Evolutionary conservation across 208 protist species (phyloP), one percentile per base, ranked within the genome.

Genomic region (Crithidia brevicula): DNA sequence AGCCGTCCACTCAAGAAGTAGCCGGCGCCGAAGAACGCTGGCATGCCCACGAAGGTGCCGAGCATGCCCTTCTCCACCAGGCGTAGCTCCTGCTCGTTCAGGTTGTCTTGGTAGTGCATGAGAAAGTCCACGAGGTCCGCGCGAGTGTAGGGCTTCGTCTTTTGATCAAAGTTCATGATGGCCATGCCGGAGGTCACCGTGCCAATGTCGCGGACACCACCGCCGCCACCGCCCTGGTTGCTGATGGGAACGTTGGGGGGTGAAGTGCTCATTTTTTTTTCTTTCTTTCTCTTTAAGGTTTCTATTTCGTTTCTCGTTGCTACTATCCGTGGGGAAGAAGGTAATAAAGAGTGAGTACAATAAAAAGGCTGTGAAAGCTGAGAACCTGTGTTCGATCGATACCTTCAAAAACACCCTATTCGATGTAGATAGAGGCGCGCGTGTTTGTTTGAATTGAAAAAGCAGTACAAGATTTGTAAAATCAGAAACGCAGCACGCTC

Each of bases 181-280:
- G 85, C 86, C 89, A 94, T 94, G 42, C 86, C 86, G 1, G 79
- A 86, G 20, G 86, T 92, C n/a, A 94, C 89, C n/a, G 86, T 92
- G 50, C 89, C 89, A 27, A 94, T 72, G 25, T 94, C 89, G 20
- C 82, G 80, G 40, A 89, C 74, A 27, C 89, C 89, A 57, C 89
- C 89, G n/a, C 89, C 89, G 52, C 82, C 81, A 20, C 72, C 66
- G 31, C 61, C 60, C 20, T 54, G 34, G 45, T 50, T 51, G 51
- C 52, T 69, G 33, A 49, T 51, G 28, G 61, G 61, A 10, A 38
- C 36, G 25, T 57, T 62, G 31, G 50, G 43, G 18, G 67, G n/a
- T 20, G 59, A 67, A n/a, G 62, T n/a, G 33, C 60, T 74, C 68
- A 80, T 75, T 10, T 20, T 23, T 3, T 28, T 23, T 52, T 52